phyloP scores from a whole-genome alignment of 108 stramenopile species.

The Skeletonema potamos region DNA sequence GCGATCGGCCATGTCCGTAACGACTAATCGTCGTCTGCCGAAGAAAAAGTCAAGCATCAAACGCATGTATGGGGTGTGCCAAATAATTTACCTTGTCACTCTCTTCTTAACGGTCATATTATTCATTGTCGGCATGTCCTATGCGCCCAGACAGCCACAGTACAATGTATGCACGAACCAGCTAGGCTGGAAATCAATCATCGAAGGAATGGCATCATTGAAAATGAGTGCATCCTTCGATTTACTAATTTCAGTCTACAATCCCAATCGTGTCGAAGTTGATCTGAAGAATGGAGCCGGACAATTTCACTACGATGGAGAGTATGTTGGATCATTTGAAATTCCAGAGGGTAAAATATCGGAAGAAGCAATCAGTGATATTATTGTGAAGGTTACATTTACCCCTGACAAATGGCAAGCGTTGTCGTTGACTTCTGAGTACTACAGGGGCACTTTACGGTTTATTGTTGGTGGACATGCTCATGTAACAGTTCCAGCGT shows the following conservation, averaged over 20 bases:
- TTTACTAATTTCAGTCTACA: slow-evolving; percentile 74
- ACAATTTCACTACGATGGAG: slow-evolving; percentile 64
- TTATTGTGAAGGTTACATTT: slow-evolving; percentile 73
- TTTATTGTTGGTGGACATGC: slow-evolving; percentile 49
- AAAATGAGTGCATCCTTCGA: slow-evolving; percentile 81
- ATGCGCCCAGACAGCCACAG: slow-evolving; percentile 69
- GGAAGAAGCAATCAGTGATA: slow-evolving; percentile 76
- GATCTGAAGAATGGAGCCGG: slow-evolving; percentile 67
- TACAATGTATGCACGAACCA: slow-evolving; percentile 86
- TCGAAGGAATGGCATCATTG: slow-evolving; percentile 67
- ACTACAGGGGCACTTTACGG: slow-evolving; percentile 64
- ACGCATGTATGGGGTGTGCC: slow-evolving; percentile 47
- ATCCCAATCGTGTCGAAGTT: slow-evolving; percentile 78
- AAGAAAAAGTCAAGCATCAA: slow-evolving; percentile 5
- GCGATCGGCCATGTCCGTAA: slow-evolving; percentile 15
- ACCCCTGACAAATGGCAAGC: slow-evolving; percentile 75
- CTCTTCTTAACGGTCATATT: slow-evolving; percentile 42
- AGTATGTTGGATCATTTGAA: slow-evolving; percentile 71
- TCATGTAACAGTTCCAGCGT: slow-evolving; percentile 45
- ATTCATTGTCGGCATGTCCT: slow-evolving; percentile 45
- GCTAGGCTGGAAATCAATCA: slow-evolving; percentile 77
- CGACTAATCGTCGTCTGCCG: slow-evolving; percentile 17
- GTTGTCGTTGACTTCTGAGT: slow-evolving; percentile 67
- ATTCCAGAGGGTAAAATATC: slow-evolving; percentile 60
- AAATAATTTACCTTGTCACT: slow-evolving; percentile 49